Percentiles rank a stretch among this genome's conserved stretches.
phyloP scores from a whole-genome alignment of 768 basidiomycete genomes.

The Boletus edulis region DNA sequence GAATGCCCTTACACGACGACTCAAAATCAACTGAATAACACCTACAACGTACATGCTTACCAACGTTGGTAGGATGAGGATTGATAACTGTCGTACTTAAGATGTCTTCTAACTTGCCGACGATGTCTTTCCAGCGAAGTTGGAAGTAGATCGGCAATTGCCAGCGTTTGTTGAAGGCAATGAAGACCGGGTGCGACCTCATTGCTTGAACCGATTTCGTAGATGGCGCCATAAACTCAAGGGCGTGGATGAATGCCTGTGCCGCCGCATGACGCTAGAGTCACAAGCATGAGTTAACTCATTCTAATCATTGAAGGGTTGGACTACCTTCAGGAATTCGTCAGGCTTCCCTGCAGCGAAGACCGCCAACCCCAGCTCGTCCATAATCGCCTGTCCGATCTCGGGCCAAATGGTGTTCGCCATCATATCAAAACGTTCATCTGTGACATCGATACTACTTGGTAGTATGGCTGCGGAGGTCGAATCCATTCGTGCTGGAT shows the following conservation, averaged over 20 bases:
- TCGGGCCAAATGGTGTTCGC: conserved; percentile 89
- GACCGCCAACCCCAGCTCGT: conserved; percentile 76
- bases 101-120: conserved; percentile 68
- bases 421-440: conserved; percentile 74
- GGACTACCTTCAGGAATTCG: conserved; percentile 79
- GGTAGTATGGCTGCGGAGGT: background rate
- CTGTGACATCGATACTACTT: conserved; percentile 2
- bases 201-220: conserved; percentile 64
- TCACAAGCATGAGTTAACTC: conserved; percentile 1
- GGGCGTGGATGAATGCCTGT: conserved; percentile 73
- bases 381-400: conserved; percentile 74
- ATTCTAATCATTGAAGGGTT: background rate
- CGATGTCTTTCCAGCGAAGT: conserved; percentile 93
- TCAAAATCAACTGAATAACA: background rate
- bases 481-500: conserved; percentile 24
- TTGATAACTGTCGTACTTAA: conserved; percentile 47
- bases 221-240: conserved; percentile 84
- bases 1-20: conserved; percentile 20
- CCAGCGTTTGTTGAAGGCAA: conserved; percentile 82
- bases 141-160: conserved; percentile 98
- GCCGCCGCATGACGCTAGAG: conserved; percentile 81
- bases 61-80: conserved; percentile 33
- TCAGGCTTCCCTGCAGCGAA: conserved; percentile 93
- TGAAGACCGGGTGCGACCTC: conserved; percentile 68
- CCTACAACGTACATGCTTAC: conserved; percentile 30